Conservation (phyloP, 495 filamentous ascomycete genomes). For the Aspergillus leporis region DNA sequence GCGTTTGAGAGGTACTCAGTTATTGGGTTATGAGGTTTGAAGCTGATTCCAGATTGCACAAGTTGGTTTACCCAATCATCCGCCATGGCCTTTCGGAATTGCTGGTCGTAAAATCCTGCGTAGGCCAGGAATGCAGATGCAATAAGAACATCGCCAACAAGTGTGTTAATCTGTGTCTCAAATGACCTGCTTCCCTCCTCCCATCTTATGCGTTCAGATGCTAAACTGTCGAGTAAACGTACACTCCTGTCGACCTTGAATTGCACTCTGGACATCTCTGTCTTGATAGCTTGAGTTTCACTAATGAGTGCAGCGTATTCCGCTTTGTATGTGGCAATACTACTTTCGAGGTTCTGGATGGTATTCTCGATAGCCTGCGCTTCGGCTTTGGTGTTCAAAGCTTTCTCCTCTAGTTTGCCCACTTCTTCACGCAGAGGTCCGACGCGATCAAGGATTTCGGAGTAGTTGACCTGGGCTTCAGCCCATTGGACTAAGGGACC, state of each 20-base stretch:
- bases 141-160: slow-evolving; percentile 92
- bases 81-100: slow-evolving; percentile 94
- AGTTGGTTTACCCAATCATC: slow-evolving; percentile 97
- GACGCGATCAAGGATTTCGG: slow-evolving; percentile 92
- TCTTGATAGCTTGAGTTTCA: slow-evolving; percentile 95
- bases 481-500: slow-evolving; percentile 98
- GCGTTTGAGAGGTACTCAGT: slow-evolving; percentile 97
- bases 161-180: slow-evolving; percentile 93
- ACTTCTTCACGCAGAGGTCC: slow-evolving; percentile 94
- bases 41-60: slow-evolving; percentile 82
- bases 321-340: slow-evolving; percentile 93
- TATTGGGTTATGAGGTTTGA: slow-evolving; percentile 90
- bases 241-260: slow-evolving; percentile 98
- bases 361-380: slow-evolving; percentile 89
- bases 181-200: slow-evolving; percentile 97
- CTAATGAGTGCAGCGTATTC: slow-evolving; percentile 97
- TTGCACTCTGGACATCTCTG: slow-evolving; percentile 92
- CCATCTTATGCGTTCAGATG: slow-evolving; percentile 90
- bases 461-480: slow-evolving; percentile 94
- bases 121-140: slow-evolving; percentile 98
- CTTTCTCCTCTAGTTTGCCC: slow-evolving; percentile 78
- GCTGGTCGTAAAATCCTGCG: slow-evolving; percentile 95
- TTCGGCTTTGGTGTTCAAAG: slow-evolving; percentile 89
- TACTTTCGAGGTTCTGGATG: slow-evolving; percentile 78
- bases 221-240: slow-evolving; percentile 87